Conservation (phyloP, 1,284 basidiomycete species). For the Calocybe gambosa region DNA sequence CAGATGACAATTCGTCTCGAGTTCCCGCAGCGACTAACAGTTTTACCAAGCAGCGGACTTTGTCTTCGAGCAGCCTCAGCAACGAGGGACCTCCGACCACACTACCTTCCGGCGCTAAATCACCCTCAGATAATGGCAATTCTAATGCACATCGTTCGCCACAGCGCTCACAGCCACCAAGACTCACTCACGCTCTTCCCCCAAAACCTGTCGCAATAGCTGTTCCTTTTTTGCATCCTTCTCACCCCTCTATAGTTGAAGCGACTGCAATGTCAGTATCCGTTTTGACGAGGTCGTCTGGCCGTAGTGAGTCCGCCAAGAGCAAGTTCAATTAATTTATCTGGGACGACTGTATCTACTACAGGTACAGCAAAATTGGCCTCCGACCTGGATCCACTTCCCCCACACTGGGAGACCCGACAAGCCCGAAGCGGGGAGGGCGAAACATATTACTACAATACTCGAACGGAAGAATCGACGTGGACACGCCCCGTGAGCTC, state of each 20-base stretch:
- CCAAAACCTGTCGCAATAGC: constrained; percentile 59
- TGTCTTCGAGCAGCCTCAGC: constrained; percentile 9
- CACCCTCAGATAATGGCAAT: constrained; percentile 14
- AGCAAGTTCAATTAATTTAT: constrained; percentile 28
- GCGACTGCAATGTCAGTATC: constrained; percentile 48
- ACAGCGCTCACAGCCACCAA: constrained; percentile 24
- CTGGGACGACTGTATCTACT: constrained; percentile 19
- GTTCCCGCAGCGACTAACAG: constrained; percentile 6
- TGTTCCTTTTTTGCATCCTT: constrained; percentile 48
- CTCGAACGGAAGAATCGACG: constrained; percentile 48
- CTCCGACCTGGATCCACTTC: constrained; percentile 34
- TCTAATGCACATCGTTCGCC: constrained; percentile 13
- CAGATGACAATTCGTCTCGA: constrained; percentile 1
- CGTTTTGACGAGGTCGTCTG: constrained; percentile 21
- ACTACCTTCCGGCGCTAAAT: constrained; percentile 10
- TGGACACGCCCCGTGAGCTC: constrained; percentile 48
- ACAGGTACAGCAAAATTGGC: constrained; percentile 19
- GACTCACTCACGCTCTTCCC: constrained; percentile 60
- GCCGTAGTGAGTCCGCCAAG: constrained; percentile 29
- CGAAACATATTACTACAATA: constrained; percentile 54
- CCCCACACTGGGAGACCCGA: constrained; percentile 57
- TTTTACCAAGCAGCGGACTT: constrained; percentile 5
- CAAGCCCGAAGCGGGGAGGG: constrained; percentile 40
- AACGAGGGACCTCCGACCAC: constrained; percentile 14
- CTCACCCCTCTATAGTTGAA: constrained; percentile 49